Percentiles rank a stretch among this genome's conserved stretches.
phyloP scores from a whole-genome alignment of 805 yeast species.

The Yamadazyma laniorum region DNA sequence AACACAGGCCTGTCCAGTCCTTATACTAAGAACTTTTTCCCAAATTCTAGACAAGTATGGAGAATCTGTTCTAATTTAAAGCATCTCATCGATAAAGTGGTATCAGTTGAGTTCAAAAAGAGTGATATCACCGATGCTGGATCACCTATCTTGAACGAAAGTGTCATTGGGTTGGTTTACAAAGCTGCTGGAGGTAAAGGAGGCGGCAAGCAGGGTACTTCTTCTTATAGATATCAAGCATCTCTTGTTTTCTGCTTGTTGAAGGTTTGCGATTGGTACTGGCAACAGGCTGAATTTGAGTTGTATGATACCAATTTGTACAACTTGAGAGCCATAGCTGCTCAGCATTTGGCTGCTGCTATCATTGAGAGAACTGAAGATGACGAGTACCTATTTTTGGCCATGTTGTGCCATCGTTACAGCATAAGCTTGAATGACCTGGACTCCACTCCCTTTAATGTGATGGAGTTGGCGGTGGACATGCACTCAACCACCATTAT shows the following conservation, averaged over 20 bases:
- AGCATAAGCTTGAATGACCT: constrained; percentile 59
- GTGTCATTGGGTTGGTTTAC: constrained; percentile 58
- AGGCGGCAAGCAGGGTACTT: constrained; percentile 50
- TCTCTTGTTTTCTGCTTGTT: constrained; percentile 67
- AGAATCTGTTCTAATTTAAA: constrained; percentile 74
- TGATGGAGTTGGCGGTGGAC: constrained; percentile 82
- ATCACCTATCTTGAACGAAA: constrained; percentile 57
- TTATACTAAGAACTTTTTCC: constrained; percentile 31
- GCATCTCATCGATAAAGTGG: constrained; percentile 63
- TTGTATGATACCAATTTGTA: constrained; percentile 67
- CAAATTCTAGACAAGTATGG: constrained; percentile 64
- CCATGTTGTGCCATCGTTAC: constrained; percentile 75
- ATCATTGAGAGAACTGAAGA: constrained; percentile 63
- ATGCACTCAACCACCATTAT: constrained; percentile 76
- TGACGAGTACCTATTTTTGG: constrained; percentile 64
- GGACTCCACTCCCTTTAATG: constrained; percentile 67
- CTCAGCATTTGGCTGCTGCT: constrained; percentile 68
- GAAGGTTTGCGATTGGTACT: constrained; percentile 79
- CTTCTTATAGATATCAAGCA: constrained; percentile 63
- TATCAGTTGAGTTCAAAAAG: constrained; percentile 62
- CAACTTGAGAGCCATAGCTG: constrained; percentile 59
- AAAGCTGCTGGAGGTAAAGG: constrained; percentile 83
- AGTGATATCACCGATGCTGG: constrained; percentile 51
- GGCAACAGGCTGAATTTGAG: constrained; percentile 55
- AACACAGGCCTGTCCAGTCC: constrained; percentile 5